A percentile compares a stretch with the other conserved stretches of the same genome.
phyloP scores from a whole-genome alignment of 257 asterid genomes.

The Nicotiana noctiflora region DNA sequence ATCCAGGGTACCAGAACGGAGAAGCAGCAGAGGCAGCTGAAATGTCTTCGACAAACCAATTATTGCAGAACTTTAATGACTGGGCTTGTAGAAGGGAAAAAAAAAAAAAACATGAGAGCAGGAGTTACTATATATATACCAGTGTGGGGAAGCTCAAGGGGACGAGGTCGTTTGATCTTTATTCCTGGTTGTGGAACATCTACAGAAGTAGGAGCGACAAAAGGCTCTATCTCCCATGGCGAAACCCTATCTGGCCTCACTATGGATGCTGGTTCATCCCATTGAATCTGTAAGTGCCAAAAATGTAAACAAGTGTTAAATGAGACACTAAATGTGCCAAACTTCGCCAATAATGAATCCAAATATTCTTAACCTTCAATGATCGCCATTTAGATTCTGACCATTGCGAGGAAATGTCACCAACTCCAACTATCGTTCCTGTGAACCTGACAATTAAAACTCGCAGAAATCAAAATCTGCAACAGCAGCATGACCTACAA shows the following conservation, averaged over 20 bases:
- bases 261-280: constrained; percentile 66
- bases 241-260: constrained; percentile 66
- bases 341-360: neutral
- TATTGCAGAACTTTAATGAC: neutral
- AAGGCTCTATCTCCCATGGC: constrained; percentile 84
- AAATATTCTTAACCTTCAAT: constrained; percentile 46
- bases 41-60: constrained; percentile 27
- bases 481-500: neutral
- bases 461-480: neutral
- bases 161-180: constrained; percentile 62
- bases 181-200: constrained; percentile 37
- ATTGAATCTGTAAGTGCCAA: constrained; percentile 45
- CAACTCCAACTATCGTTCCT: constrained; percentile 77
- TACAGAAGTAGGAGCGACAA: constrained; percentile 41
- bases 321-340: neutral
- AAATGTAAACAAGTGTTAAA: neutral
- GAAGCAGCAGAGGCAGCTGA: constrained; percentile 25
- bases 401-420: constrained; percentile 63
- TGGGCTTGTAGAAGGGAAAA: neutral
- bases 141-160: constrained; percentile 44
- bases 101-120: neutral
- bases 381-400: constrained; percentile 74
- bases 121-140: constrained; percentile 25
- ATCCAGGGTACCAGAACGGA: constrained; percentile 38
- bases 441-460: constrained; percentile 45